A percentile compares a stretch with the other conserved stretches of the same genome.
Evolutionary conservation across 2,329 filamentous ascomycete species (phyloP).

Genomic region (Beauveria asiatica): DNA sequence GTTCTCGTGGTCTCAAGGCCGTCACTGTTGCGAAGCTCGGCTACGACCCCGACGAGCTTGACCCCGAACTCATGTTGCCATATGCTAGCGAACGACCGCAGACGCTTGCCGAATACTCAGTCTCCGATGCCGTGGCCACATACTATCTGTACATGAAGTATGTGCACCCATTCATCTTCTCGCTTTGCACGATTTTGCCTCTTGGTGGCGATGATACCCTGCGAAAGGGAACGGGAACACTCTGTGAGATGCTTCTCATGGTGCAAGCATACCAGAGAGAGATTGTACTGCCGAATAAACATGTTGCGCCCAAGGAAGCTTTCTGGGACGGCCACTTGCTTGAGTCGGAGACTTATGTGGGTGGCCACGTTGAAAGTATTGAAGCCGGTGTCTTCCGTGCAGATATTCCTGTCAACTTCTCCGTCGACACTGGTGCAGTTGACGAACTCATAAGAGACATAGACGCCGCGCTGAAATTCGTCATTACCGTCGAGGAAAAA

Average conservation of each 20-base stretch:
- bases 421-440: conserved; percentile 77
- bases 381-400: conserved; percentile 94
- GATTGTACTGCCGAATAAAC: conserved; percentile 94
- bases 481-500: conserved; percentile 74
- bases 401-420: conserved; percentile 92
- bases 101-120: conserved; percentile 92
- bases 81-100: conserved; percentile 86
- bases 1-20: conserved; percentile 92
- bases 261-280: conserved; percentile 90
- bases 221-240: conserved; percentile 90
- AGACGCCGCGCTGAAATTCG: conserved; percentile 83
- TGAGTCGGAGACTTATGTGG: conserved; percentile 96
- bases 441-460: conserved; percentile 83
- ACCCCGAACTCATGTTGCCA: conserved; percentile 94
- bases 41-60: conserved; percentile 95
- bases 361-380: conserved; percentile 97
- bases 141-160: conserved; percentile 99
- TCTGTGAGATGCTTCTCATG: conserved; percentile 99
- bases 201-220: conserved; percentile 87
- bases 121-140: conserved; percentile 96
- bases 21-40: conserved; percentile 97
- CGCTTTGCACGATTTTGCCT: conserved; percentile 91
- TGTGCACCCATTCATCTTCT: conserved; percentile 99
- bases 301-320: conserved; percentile 78
- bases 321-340: conserved; percentile 97